Base-by-base conservation (phyloP, 192 early-diverging fungal species). In the Entophlyctis luteolus region DNA sequence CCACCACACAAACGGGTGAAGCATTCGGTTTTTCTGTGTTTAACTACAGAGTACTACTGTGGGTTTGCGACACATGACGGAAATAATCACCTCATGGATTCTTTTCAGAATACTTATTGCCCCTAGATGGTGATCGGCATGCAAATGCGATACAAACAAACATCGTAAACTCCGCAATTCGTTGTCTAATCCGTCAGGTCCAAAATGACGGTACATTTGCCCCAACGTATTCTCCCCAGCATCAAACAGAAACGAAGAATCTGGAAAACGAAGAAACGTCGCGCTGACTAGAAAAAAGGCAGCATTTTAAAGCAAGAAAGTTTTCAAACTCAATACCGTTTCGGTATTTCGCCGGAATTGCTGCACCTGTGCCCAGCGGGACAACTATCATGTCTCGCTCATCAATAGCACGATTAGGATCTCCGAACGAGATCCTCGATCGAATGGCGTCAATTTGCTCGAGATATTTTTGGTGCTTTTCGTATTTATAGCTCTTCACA, bases 61-160 rank as follows among this genome's bases (percentile, higher is more conserved):
- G n/a, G n/a, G n/a, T n/a, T n/a, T n/a, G n/a, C n/a, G 18, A 48
- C 8, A 53, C 23, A 28, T 20, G 33, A 28, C 10, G 25, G 20
- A 16, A 52, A 54, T 8, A 54, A 55, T 12, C 16, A 67, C 53
- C 53, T 67, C 36, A 42, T 55, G 33, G 6, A 27, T 29, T 14
- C 48, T 33, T 37, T 72, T 77, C 55, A 98, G 75, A 39, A 99
- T 59, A 28, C 84, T 72, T 3, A 92, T 77, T 2, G 87, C 76
- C 2, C 97, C 97, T 22, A 99, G 75, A 72, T 98, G 97, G 67
- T 99, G 97, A 75, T 99, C 97, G 28, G 95, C 97, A 73, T 99
- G 96, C 78, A 99, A 75, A 72, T 99, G 96, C 36, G 93, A 95
- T 6, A 99, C 80, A 75, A 93, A 97, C 53, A 99, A 66, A 6